phyloP scores from a whole-genome alignment of 306 rosid species.

The Vachellia pachyceras region DNA sequence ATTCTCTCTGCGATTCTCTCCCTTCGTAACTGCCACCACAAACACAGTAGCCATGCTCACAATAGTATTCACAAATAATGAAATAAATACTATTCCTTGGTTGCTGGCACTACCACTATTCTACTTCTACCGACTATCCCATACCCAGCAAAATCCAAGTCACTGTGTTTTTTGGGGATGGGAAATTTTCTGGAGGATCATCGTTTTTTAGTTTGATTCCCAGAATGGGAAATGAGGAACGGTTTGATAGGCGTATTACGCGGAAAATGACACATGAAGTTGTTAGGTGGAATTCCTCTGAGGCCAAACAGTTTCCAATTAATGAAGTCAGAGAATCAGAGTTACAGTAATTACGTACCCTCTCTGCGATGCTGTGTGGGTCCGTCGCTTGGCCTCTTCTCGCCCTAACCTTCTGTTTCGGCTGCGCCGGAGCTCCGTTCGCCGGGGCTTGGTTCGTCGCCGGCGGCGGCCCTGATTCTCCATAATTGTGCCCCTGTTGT shows the following conservation, averaged over 20 bases:
- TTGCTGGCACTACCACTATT: background rate
- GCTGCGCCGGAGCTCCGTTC: no score
- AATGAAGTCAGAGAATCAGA: conserved; percentile 24
- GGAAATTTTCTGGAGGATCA: background rate
- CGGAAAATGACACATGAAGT: conserved; percentile 30
- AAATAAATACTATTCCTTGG: no score
- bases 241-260: background rate
- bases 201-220: background rate
- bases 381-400: conserved; percentile 98
- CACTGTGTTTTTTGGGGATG: background rate
- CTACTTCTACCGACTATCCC: background rate
- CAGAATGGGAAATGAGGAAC: background rate
- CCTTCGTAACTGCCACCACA: conserved; percentile 81
- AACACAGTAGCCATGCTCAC: background rate
- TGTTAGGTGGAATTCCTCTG: conserved; percentile 31
- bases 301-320: conserved; percentile 35
- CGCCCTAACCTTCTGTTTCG: conserved; percentile 92
- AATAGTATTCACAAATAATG: background rate
- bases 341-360: conserved; percentile 49
- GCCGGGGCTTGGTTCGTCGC: conserved; percentile 45
- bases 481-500: background rate
- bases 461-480: background rate
- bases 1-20: conserved; percentile 99
- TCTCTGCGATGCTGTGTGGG: conserved; percentile 98
- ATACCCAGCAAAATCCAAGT: background rate